These are phyloP conservation scores for Aspergillus quadricinctus DNA, from an alignment of 2,329 filamentous ascomycete species.

Conservation along the genomic window DNA sequence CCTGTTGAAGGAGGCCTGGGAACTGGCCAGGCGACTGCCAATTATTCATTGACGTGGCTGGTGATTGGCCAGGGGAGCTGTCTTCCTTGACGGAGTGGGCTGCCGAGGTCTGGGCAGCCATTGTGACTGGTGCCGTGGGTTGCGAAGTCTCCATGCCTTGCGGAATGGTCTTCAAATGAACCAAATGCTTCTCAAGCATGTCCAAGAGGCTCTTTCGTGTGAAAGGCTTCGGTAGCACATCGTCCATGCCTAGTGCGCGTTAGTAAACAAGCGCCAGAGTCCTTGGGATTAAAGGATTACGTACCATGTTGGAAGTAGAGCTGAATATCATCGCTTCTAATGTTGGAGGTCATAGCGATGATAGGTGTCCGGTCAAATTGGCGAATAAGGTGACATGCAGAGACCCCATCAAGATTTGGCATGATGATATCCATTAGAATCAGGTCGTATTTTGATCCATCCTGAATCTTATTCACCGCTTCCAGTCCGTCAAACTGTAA, in stretches of 20 bases:
- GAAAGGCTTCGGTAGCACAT: constrained; percentile 94
- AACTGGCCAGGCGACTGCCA: constrained; percentile 62
- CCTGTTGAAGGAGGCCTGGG: constrained; percentile 48
- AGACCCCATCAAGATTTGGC: constrained; percentile 92
- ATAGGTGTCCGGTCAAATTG: constrained; percentile 82
- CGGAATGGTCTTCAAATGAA: constrained; percentile 70
- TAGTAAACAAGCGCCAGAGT: constrained; percentile 6
- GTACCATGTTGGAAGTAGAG: constrained; percentile 96
- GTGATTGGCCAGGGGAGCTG: constrained; percentile 59
- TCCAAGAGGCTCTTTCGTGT: constrained; percentile 80
- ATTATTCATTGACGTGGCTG: constrained; percentile 53
- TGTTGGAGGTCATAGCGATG: constrained; percentile 98
- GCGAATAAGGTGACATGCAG: constrained; percentile 86
- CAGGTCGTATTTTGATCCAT: constrained; percentile 60
- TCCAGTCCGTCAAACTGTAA: constrained; percentile 78
- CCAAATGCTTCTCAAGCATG: constrained; percentile 82
- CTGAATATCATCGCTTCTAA: constrained; percentile 90
- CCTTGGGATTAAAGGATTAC: constrained; percentile 23
- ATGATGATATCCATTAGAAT: constrained; percentile 96
- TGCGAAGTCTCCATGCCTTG: constrained; percentile 52
- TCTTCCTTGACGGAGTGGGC: constrained; percentile 59
- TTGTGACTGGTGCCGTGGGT: constrained; percentile 38
- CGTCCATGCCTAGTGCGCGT: constrained; percentile 75
- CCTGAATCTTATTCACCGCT: constrained; percentile 79
- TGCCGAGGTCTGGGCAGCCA: constrained; percentile 47